Evolutionary conservation across 148 eudicot genomes (phyloP), one percentile per base, ranked within the genome.

Genomic region (Talinum fruticosum): DNA sequence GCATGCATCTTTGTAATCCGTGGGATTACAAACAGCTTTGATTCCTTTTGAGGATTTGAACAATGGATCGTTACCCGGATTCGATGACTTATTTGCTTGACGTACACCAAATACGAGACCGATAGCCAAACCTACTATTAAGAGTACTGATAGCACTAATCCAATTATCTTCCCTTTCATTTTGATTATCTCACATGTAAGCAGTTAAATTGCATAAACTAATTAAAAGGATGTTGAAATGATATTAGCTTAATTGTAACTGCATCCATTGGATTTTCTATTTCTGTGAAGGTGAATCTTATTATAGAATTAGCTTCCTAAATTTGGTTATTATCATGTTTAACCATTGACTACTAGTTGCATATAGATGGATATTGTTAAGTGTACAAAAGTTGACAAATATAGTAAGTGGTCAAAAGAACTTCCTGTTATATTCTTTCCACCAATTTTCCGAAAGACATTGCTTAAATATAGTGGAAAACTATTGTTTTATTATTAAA

Each of bases 1-100:
- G 47, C 98, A 93, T 0, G 77, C 80, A 18, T 81, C 78, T 76
- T 93, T 83, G 81, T 78, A 87, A 26, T 85, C 84, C 0, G 97
- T 90, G 0, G 81, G 82, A 29, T 74, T 66, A 57, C 98, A 93
- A 13, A 93, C 77, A 13, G 89, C 69, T 8, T 76, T 75, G 5
- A 90, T 80, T 2, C 83, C 66, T 59, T 84, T 90, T 0, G 94
- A 77, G 26, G 87, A 29, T 5, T 85, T 36, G 8, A 83, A 36
- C 24, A 87, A 41, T 0, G 79, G 69, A n/a, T 64, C 78, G 0
- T 66, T 47, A 12, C 5, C 61, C 5, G 18, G 61, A 6, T 36
- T 68, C 1, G 32, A 15, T 3, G 75, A 13, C n/a, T 73, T 32
- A 29, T 72, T 19, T 23, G 74, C 37, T 4, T 44, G 35, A 5